Evolutionary conservation across 1,139 yeast genomes (phyloP).

Genomic region (Blastobotrys raffinosifermentans): DNA sequence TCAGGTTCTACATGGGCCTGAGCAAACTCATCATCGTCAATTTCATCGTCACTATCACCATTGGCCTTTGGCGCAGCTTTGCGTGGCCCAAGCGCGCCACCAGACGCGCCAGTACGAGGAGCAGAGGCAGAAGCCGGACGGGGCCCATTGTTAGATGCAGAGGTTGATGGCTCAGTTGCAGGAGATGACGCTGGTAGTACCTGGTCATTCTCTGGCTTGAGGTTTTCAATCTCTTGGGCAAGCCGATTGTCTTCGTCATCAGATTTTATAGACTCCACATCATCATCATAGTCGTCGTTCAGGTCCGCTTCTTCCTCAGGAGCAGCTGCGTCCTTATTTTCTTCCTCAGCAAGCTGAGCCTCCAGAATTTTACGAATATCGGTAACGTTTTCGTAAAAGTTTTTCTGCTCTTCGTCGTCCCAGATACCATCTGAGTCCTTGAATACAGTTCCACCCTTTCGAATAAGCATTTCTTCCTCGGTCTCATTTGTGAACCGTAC

Average conservation of each 20-base stretch:
- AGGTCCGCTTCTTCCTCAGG: conserved; percentile 16
- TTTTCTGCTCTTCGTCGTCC: conserved; percentile 59
- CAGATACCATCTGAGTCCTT: conserved; percentile 43
- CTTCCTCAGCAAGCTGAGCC: conserved; percentile 2
- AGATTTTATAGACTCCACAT: conserved; percentile 1
- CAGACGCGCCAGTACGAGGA: not conserved
- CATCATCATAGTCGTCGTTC: conserved; percentile 9
- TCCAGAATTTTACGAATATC: conserved; percentile 24
- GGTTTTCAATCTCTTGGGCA: not conserved
- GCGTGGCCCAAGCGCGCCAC: not conserved
- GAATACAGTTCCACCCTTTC: conserved; percentile 19
- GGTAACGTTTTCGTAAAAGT: conserved; percentile 52
- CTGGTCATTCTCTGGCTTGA: no score
- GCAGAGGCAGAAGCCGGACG: conserved; percentile 1
- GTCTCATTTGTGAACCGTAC: conserved; percentile 24
- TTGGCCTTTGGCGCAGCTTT: conserved; percentile 11
- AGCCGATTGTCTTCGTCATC: conserved; percentile 6
- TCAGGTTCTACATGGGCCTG: conserved; percentile 15
- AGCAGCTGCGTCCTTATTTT: conserved; percentile 21
- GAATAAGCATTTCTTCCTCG: conserved; percentile 23
- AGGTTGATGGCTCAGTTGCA: not conserved
- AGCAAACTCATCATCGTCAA: conserved; percentile 15
- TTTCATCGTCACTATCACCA: conserved; percentile 13
- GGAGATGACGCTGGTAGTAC: no score
- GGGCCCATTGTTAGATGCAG: not conserved